Conservation (phyloP, 345 rosid species). For the Sisymbrium altissimum region DNA sequence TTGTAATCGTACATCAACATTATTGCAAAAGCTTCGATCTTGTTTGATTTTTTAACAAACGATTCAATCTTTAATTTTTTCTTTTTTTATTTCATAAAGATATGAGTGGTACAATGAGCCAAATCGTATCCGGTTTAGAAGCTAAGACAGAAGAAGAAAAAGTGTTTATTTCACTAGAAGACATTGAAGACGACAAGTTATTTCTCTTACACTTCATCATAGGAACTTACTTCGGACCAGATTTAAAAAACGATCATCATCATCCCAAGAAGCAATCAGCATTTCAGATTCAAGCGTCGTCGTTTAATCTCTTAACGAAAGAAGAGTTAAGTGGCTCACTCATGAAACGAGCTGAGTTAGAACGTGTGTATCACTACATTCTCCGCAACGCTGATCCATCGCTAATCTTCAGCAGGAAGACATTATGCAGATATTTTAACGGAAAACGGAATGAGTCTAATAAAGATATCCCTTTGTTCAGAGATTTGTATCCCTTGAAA, state of each 20-base stretch:
- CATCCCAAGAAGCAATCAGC: constrained; percentile 33
- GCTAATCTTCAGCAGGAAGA: constrained; percentile 3
- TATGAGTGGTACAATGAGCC: constrained; percentile 14
- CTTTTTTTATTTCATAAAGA: background rate
- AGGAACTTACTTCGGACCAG: constrained; percentile 35
- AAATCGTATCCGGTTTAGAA: constrained; percentile 16
- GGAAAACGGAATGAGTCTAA: background rate
- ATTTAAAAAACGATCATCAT: constrained; percentile 22
- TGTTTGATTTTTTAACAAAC: background rate
- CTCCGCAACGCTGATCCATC: constrained; percentile 37
- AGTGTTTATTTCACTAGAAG: constrained; percentile 2
- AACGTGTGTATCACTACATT: constrained; percentile 33
- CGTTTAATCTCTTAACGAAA: constrained; percentile 4
- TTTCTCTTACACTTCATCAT: constrained; percentile 29
- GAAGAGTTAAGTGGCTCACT: constrained; percentile 37
- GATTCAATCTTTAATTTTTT: background rate
- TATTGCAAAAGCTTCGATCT: background rate
- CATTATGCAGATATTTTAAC: constrained; percentile 25
- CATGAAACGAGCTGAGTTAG: constrained; percentile 36
- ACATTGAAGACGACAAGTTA: constrained; percentile 32
- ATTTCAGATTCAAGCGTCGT: constrained; percentile 31
- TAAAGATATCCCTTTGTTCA: constrained; percentile 21
- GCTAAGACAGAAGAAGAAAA: constrained; percentile 1
- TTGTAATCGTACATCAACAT: background rate
- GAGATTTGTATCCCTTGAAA: constrained; percentile 28